Base-by-base conservation (phyloP, 805 yeast genomes). In the Candida xyloterini region DNA sequence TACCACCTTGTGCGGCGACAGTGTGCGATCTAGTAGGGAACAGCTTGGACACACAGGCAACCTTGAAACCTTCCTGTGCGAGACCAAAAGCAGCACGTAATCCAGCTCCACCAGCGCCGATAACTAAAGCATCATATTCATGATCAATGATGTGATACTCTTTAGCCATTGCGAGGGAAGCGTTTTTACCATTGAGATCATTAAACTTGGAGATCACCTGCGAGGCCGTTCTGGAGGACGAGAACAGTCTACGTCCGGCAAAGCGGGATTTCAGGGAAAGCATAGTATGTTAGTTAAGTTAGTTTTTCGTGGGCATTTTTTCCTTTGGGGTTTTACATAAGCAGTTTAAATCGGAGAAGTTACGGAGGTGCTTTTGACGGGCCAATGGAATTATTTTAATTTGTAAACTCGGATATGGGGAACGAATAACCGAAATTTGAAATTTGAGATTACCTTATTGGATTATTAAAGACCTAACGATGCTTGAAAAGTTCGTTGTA, bases 51-150 rank as follows among this genome's bases (percentile, higher is more conserved):
- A 91, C 79, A 79, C 99, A 93, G 26, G 99, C 99, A 32, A 96
- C 91, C 67, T 93, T 91, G 74, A 75, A 91, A 30, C 99, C 99
- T 40, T 95, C 95, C 62, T 88, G 90, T 43, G 97, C 96, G 43
- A 91, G 76, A 50, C 99, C 99, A 56, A 91, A 93, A 27, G 99
- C 98, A 29, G 99, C 99, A 71, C 99, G 82, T 46, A 91, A 73
- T 62, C 99, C 99, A 35, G 99, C 99, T 65, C 99, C 99, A 60
- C 99, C 99, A 42, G 99, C 99, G 60, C 99, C 99, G 40, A 91
- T 89, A 44, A 91, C 98, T 35, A 91, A 80, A 74, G 96, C 89
- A 72, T 91, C 99, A 68, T 93, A 91, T 67, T 93, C 98, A 67
- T 91, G 99, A 68, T 91, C 98, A 52, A 91, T 82, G 49, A 91